Conservation (phyloP, 2,329 filamentous ascomycete genomes). For the Colletotrichum sp. region DNA sequence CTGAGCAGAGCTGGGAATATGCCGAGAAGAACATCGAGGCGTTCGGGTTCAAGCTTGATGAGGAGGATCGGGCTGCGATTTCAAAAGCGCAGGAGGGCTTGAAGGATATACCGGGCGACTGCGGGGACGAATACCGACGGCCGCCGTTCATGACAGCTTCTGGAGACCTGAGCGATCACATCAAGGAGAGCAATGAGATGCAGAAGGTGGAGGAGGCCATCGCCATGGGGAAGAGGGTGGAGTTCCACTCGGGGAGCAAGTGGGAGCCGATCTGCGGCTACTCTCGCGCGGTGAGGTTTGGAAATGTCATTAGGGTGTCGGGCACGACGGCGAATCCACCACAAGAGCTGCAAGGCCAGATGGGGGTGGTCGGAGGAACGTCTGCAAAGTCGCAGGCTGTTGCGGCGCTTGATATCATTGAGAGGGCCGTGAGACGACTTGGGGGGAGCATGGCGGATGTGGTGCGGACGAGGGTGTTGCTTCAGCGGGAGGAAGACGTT, state of each 20-base stretch:
- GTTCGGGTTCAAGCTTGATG: constrained; percentile 25
- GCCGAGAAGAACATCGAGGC: constrained; percentile 28
- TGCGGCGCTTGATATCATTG: neutral
- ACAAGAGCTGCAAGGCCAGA: neutral
- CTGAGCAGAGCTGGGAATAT: constrained; percentile 26
- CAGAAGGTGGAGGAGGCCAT: neutral
- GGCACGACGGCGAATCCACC: constrained; percentile 9
- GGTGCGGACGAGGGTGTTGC: constrained; percentile 14
- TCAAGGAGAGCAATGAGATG: neutral
- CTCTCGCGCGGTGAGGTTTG: neutral
- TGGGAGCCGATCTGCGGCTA: constrained; percentile 8
- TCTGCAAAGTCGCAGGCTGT: constrained; percentile 7
- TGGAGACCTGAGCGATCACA: neutral
- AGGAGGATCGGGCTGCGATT: constrained; percentile 24
- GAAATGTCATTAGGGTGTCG: neutral
- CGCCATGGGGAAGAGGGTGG: neutral
- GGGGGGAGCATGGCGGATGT: constrained; percentile 8
- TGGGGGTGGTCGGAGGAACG: neutral
- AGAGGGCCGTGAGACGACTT: neutral
- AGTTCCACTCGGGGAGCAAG: neutral
- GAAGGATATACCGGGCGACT: constrained; percentile 28
- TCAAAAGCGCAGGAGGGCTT: constrained; percentile 12
- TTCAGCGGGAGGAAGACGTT: neutral
- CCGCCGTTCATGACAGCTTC: constrained; percentile 8
- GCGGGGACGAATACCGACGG: constrained; percentile 28